Percentiles rank a stretch among this genome's conserved stretches.
phyloP scores from a whole-genome alignment of 768 basidiomycete species.

The Lentinus brumalis region DNA sequence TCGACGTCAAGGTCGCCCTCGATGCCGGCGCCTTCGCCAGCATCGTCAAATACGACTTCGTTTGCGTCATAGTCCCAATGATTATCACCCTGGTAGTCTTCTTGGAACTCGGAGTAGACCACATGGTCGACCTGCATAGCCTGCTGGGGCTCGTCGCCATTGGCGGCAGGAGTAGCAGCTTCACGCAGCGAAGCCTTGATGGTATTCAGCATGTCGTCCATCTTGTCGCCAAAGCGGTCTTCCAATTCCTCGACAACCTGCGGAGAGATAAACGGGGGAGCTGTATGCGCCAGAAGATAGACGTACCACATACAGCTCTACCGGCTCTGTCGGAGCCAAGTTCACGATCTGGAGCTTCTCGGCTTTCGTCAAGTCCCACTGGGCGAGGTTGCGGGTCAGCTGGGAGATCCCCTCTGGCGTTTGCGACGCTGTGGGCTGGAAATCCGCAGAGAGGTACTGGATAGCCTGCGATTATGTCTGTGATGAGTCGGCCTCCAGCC shows the following conservation, averaged over 20 bases:
- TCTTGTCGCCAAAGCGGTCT: slow-evolving; percentile 71
- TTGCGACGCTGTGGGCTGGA: slow-evolving; percentile 70
- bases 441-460: slow-evolving; percentile 75
- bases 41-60: slow-evolving; percentile 64
- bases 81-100: slow-evolving; percentile 26
- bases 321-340: slow-evolving; percentile 75
- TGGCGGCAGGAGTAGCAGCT: not conserved
- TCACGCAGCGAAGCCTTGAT: slow-evolving; percentile 50
- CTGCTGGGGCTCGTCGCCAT: not conserved
- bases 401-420: slow-evolving; percentile 61
- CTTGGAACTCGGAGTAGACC: slow-evolving; percentile 19
- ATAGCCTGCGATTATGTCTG: slow-evolving; percentile 64
- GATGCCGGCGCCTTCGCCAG: slow-evolving; percentile 63
- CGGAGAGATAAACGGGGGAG: not conserved
- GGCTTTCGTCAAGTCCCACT: slow-evolving; percentile 79
- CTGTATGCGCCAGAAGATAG: not conserved
- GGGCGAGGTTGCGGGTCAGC: slow-evolving; percentile 67
- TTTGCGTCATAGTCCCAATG: slow-evolving; percentile 46
- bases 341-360: slow-evolving; percentile 95
- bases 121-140: slow-evolving; percentile 6
- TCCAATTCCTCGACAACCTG: slow-evolving; percentile 93
- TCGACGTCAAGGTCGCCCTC: slow-evolving; percentile 76
- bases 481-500: slow-evolving; percentile 12
- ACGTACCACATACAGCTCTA: slow-evolving; percentile 89
- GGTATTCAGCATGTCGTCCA: slow-evolving; percentile 62